Evolutionary conservation across 495 filamentous ascomycete genomes (phyloP), one percentile per base, ranked within the genome.

Genomic region (Aspergillus saccharolyticus): DNA sequence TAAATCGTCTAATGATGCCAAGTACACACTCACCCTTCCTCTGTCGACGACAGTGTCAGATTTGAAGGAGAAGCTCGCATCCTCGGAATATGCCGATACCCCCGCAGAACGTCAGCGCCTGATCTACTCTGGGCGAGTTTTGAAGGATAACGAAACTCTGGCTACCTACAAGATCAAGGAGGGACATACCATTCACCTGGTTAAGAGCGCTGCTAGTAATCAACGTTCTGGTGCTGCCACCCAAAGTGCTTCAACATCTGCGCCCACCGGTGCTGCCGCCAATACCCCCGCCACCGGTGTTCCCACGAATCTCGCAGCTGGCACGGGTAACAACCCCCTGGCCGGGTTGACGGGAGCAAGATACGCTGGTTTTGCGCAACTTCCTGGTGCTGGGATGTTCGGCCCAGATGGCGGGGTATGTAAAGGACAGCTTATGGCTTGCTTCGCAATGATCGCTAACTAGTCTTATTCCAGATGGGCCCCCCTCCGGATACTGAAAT

Each of bases 391-490:
- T 24, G 90, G 89, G 52, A 83, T 94, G 73, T 99, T 99, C 73
- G 95, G 95, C 17, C 89, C 93, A 46, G 95, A 99, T 72, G 94
- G 94, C 58, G 95, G 95, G 43, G 95, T 97, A 81, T 81, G 93
- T 86, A 49, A 21, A 44, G 19, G 30, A 4, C 22, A 48, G 18
- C 7, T 1, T 12, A 52, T 8, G 4, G 9, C 18, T 19, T 18
- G 20, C 30, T 19, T 18, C 14, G 20, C 21, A 22, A 3, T 39
- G 45, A 59, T 45, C 18, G 55, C 66, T 75, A 52, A 75, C 55
- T 43, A 5, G 4, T 0, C 24, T 7, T 24, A 10, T 43, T 48
- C 21, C 67, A 96, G 93, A 97, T 97, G 93, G 91, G 90, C 9
- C 87, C 91, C 45, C 88, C 89, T 25, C 89, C 90, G 8, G 83